A percentile compares a stretch with the other conserved stretches of the same genome.
Conservation (phyloP, 768 basidiomycete species). For the Fistulinella prunicolor region DNA sequence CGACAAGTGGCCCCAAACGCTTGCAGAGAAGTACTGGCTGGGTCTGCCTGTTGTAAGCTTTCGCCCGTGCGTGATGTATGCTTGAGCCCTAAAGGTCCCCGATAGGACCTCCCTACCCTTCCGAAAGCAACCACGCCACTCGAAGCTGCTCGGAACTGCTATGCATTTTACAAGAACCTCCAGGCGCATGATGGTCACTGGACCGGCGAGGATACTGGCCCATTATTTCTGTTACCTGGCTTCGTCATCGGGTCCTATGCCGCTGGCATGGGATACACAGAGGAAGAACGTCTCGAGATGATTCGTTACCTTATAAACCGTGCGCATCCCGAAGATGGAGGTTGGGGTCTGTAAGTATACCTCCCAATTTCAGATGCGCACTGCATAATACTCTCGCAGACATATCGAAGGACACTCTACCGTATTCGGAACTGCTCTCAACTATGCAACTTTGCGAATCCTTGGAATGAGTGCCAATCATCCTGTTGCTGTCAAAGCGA, state of each 20-base stretch:
- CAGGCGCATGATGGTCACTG: slow-evolving; percentile 93
- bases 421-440: slow-evolving; percentile 91
- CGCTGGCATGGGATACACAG: slow-evolving; percentile 72
- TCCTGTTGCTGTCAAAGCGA: slow-evolving; percentile 77
- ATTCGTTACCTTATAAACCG: slow-evolving; percentile 88
- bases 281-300: slow-evolving; percentile 84
- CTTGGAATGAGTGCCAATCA: slow-evolving; percentile 85
- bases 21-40: slow-evolving; percentile 86
- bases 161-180: slow-evolving; percentile 82
- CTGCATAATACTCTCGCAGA: slow-evolving; percentile 39
- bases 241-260: slow-evolving; percentile 96
- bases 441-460: slow-evolving; percentile 83
- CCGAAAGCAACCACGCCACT: slow-evolving; percentile 63
- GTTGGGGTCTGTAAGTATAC: slow-evolving; percentile 88
- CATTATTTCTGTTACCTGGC: slow-evolving; percentile 87
- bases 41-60: slow-evolving; percentile 66
- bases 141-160: slow-evolving; percentile 84
- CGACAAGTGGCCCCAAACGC: slow-evolving; percentile 70
- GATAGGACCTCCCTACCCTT: slow-evolving; percentile 59
- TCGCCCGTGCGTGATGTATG: background rate
- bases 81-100: background rate
- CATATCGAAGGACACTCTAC: slow-evolving; percentile 93
- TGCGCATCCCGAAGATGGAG: slow-evolving; percentile 78
- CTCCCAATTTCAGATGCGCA: background rate
- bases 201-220: slow-evolving; percentile 92